Base-by-base conservation (phyloP, 2,329 filamentous ascomycete species). In the Dactylellina parvicollis region DNA sequence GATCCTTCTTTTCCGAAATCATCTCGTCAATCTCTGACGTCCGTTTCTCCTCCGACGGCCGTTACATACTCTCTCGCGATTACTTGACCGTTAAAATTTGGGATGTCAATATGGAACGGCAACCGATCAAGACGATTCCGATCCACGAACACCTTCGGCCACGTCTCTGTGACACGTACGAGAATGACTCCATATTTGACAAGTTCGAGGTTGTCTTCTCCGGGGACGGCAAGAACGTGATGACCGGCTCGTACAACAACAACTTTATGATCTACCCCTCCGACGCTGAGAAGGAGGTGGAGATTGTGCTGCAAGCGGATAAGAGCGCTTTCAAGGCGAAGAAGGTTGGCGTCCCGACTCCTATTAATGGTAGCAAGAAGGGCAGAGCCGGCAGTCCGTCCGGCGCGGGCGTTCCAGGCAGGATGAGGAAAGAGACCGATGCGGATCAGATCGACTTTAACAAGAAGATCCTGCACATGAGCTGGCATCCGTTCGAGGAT, bases 261-360 rank as follows among this genome's bases (percentile, higher is more conserved):
- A 99, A 99, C 84, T 98, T 99, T 85, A 99, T 99, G 95, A 99
- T 99, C 80, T 99, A 98, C 81, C 95, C 95, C 3, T 95, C 93
- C 24, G 94, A 98, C 79, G 91, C 93, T 4, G 92, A 94, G 77
- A 96, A 96, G 83, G 95, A 99, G 80, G 94, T 94, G 2, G 95
- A 99, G 82, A 93, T 99, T 50, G 95, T 99, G 49, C 84, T 99
- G 66, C 95, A 99, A 82, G 95, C 95, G 38, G 95, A 99, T 81
- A 99, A 99, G 84, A 96, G 92, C 65, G 95, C 95, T 9, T 99
- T 99, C 88, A 99, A 99, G 84, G 95, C 95, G 34, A 99, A 99
- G 89, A 99, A 98, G 85, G 94, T 99, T 76, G 95, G 95, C 75
- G 92, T 99, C 55, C 95, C 95, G 40, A 98, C 93, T 59, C 95